Evolutionary conservation across 306 rosid genomes (phyloP).

Genomic region (Echinosophora koreensis): DNA sequence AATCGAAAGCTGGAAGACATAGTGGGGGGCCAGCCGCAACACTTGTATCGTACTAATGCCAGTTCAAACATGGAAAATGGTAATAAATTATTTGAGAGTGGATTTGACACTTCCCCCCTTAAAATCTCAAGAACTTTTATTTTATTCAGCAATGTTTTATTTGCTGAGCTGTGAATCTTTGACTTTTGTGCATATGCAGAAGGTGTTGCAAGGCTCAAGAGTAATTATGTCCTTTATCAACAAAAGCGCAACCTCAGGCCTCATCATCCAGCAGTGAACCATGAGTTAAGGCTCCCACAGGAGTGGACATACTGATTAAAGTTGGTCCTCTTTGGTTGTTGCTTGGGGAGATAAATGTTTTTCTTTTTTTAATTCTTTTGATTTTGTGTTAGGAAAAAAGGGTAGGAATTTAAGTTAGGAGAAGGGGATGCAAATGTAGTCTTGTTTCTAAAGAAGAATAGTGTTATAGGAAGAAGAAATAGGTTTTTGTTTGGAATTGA

Average conservation of each 20-base stretch:
- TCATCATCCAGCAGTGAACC: constrained; percentile 52
- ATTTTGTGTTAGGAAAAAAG: not conserved
- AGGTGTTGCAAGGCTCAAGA: constrained; percentile 45
- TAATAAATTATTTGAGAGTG: constrained; percentile 23
- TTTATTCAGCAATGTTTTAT: not conserved
- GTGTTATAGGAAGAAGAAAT: constrained; percentile 41
- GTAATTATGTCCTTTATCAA: constrained; percentile 38
- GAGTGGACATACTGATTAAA: constrained; percentile 81
- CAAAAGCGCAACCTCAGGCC: constrained; percentile 55
- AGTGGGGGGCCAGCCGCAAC: constrained; percentile 52
- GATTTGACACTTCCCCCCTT: not conserved
- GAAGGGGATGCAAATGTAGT: constrained; percentile 6
- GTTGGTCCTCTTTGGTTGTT: not conserved
- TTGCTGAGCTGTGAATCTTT: constrained; percentile 18
- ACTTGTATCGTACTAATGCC: constrained; percentile 52
- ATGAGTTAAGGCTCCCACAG: constrained; percentile 75
- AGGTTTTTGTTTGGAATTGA: constrained; percentile 38
- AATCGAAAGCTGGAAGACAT: constrained; percentile 71
- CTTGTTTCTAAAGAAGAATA: constrained; percentile 44
- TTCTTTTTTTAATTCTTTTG: not conserved
- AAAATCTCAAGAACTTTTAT: not conserved
- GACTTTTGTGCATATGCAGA: constrained; percentile 50
- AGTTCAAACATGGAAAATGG: constrained; percentile 60
- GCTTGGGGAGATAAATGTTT: constrained; percentile 18
- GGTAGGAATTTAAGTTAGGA: constrained; percentile 6